These are phyloP conservation scores for Solanum okadae DNA, from an alignment of 257 asterid genomes.

Conservation along the genomic window DNA sequence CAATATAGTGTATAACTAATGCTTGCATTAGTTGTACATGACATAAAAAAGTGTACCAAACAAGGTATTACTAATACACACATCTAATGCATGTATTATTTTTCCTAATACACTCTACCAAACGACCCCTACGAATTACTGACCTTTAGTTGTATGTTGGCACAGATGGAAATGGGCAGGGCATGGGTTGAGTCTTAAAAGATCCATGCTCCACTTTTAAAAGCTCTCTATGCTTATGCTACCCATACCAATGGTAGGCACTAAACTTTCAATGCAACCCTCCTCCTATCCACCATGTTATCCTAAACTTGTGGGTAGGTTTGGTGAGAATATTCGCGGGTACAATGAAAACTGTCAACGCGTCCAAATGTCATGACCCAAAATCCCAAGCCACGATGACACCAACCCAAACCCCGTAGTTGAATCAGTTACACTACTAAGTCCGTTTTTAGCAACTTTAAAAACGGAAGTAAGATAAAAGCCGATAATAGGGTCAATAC, in stretches of 20 bases:
- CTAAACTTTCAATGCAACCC: not conserved
- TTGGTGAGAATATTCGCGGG: not conserved
- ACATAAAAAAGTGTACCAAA: too few species aligned
- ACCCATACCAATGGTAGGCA: not conserved
- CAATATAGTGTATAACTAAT: too few species aligned
- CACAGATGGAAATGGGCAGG: not conserved
- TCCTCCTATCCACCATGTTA: not conserved
- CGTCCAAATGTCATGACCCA: not conserved
- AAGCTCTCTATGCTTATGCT: not conserved
- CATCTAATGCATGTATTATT: too few species aligned
- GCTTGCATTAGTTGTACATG: too few species aligned
- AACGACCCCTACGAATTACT: not conserved
- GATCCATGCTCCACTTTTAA: not conserved
- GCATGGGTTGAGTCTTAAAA: not conserved
- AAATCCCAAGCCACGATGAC: not conserved
- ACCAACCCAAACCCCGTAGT: not conserved
- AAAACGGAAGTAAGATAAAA: not conserved
- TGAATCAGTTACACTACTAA: not conserved
- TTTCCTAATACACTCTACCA: too few species aligned
- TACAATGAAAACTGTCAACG: not conserved
- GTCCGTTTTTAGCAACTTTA: not conserved
- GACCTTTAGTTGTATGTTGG: not conserved
- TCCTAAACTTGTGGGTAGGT: not conserved
- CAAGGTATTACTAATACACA: too few species aligned
- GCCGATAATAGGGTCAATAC: not conserved